Percentiles rank a stretch among this genome's conserved stretches.
phyloP scores from a whole-genome alignment of 2,329 filamentous ascomycete species.

The Paecilomyces fulvus region DNA sequence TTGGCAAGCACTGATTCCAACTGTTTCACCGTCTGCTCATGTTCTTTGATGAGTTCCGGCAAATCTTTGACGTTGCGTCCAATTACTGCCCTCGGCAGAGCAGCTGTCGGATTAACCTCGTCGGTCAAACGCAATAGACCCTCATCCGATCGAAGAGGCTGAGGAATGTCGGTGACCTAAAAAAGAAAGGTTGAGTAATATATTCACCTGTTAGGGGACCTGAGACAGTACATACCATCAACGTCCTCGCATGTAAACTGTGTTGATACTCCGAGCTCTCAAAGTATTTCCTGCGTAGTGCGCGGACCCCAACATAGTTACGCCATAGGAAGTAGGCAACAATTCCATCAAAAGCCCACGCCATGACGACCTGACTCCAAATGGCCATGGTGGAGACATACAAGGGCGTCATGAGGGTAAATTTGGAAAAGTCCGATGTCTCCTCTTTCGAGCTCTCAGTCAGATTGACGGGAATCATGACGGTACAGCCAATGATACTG shows the following conservation, averaged over 20 bases:
- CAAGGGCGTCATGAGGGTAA: conserved; percentile 43
- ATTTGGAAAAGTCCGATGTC: conserved; percentile 18
- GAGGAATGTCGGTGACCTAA: conserved; percentile 75
- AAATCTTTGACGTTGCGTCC: conserved; percentile 88
- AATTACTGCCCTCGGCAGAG: conserved; percentile 70
- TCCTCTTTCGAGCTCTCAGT: conserved; percentile 36
- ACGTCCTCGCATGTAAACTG: conserved; percentile 65
- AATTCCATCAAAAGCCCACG: conserved; percentile 62
- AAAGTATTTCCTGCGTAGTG: conserved; percentile 69
- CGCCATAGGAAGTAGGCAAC: conserved; percentile 78
- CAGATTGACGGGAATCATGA: conserved; percentile 76
- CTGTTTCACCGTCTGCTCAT: conserved; percentile 69
- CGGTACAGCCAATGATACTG: conserved; percentile 61
- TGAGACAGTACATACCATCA: conserved; percentile 40
- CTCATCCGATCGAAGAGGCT: conserved; percentile 69
- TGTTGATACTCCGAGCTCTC: conserved; percentile 79
- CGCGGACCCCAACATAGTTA: conserved; percentile 70
- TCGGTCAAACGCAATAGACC: conserved; percentile 80
- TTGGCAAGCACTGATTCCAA: conserved; percentile 78
- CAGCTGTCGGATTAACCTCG: conserved; percentile 66
- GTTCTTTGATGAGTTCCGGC: conserved; percentile 74
- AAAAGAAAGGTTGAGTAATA: neutral
- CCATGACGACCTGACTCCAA: conserved; percentile 52
- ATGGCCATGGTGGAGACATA: conserved; percentile 40
- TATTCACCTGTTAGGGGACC: neutral